Evolutionary conservation across 495 filamentous ascomycete genomes (phyloP).

Genomic region (Saxophila tyrrhenica): DNA sequence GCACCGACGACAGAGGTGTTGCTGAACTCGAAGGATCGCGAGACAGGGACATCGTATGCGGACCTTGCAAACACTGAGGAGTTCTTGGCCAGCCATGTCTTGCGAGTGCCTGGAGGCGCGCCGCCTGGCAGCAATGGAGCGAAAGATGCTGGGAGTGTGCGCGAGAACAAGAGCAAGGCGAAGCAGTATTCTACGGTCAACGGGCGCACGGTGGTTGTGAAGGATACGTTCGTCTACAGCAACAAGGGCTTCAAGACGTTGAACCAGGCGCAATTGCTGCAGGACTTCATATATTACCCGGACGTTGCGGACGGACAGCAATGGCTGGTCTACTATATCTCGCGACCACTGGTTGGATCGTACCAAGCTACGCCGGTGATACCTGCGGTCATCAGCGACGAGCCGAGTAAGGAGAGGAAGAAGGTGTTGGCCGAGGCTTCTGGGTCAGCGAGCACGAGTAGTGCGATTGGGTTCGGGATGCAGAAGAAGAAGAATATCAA

Average conservation of each 20-base stretch:
- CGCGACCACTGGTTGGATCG: constrained; percentile 74
- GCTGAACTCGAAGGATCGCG: constrained; percentile 77
- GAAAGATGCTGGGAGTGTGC: constrained; percentile 56
- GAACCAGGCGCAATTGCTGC: constrained; percentile 78
- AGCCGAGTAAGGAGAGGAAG: constrained; percentile 16
- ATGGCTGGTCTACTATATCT: constrained; percentile 97
- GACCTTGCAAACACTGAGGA: constrained; percentile 84
- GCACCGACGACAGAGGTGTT: constrained; percentile 88
- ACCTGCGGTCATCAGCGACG: constrained; percentile 23
- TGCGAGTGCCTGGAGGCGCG: constrained; percentile 61
- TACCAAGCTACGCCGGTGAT: constrained; percentile 52
- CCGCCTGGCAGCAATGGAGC: constrained; percentile 41
- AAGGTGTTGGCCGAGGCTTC: constrained; percentile 16
- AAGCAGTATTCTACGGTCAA: constrained; percentile 88
- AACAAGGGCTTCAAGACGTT: constrained; percentile 95
- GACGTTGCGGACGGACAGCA: constrained; percentile 69
- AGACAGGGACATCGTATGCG: constrained; percentile 62
- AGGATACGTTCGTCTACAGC: constrained; percentile 85
- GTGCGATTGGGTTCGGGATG: constrained; percentile 8
- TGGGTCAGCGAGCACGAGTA: constrained; percentile 17
- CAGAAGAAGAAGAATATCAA: constrained; percentile 79
- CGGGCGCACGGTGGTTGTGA: constrained; percentile 85
- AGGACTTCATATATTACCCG: constrained; percentile 78
- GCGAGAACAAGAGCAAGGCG: constrained; percentile 85
- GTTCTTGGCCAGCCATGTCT: constrained; percentile 91